Evolutionary conservation across 257 asterid genomes (phyloP).

Genomic region (Fraxinus quadrangulata): DNA sequence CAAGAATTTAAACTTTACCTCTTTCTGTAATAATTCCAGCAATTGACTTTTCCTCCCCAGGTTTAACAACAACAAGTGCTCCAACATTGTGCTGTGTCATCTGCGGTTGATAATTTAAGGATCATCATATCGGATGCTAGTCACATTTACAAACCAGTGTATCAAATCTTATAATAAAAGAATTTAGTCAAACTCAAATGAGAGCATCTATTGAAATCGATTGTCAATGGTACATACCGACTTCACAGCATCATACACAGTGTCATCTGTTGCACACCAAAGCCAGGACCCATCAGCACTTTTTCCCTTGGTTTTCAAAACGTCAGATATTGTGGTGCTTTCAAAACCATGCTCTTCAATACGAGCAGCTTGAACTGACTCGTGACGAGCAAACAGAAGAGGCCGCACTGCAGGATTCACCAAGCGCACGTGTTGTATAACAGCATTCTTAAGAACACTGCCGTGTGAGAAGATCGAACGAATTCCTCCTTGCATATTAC

Average conservation of each 20-base stretch:
- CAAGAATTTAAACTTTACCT: conserved; percentile 29
- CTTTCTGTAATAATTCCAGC: conserved; percentile 60
- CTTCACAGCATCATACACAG: conserved; percentile 60
- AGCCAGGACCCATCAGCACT: conserved; percentile 58
- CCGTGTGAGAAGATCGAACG: conserved; percentile 40
- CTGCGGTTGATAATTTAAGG: conserved; percentile 28
- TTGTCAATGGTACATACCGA: conserved; percentile 35
- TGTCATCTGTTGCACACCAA: conserved; percentile 60
- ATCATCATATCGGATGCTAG: not conserved
- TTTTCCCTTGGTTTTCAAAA: conserved; percentile 47
- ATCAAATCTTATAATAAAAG: not conserved
- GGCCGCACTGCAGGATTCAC: conserved; percentile 35
- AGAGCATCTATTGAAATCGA: not conserved
- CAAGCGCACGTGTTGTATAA: conserved; percentile 44
- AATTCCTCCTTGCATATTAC: conserved; percentile 52
- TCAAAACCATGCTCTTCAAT: conserved; percentile 64
- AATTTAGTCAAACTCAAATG: not conserved
- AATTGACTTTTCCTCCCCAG: conserved; percentile 48
- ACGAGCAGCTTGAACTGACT: conserved; percentile 49
- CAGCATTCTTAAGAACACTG: conserved; percentile 43
- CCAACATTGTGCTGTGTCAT: conserved; percentile 66
- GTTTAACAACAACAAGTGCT: conserved; percentile 59
- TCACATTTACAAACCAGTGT: not conserved
- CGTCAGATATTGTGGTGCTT: conserved; percentile 51
- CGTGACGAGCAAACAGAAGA: conserved; percentile 38